Evolutionary conservation across 2,329 filamentous ascomycete genomes (phyloP).

Genomic region (Pestalotiopsis sp.): DNA sequence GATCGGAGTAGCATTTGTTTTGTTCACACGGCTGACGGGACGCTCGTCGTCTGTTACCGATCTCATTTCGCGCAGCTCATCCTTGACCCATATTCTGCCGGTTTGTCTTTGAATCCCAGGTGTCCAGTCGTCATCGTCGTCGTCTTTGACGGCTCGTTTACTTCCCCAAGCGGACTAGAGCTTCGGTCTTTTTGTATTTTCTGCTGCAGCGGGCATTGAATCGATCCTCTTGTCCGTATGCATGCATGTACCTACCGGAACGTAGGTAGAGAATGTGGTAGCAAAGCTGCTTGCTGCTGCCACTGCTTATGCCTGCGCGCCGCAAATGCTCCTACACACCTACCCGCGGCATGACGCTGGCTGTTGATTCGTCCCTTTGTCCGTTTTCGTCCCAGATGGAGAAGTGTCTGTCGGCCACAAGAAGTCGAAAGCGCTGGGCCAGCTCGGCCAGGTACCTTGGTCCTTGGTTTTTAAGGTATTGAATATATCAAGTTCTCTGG

Average conservation of each 20-base stretch:
- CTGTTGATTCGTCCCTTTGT: constrained; percentile 14
- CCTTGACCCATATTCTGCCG: neutral
- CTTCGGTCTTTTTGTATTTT: neutral
- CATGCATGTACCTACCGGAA: neutral
- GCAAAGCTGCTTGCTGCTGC: neutral
- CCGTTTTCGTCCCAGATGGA: constrained; percentile 11
- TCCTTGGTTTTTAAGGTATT: neutral
- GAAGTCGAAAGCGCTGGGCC: neutral
- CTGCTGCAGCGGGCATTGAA: neutral
- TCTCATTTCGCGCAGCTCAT: neutral
- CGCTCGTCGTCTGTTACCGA: neutral
- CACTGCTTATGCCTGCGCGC: neutral
- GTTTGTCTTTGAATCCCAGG: neutral
- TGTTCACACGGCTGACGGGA: neutral
- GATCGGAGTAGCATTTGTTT: neutral
- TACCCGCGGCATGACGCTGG: neutral
- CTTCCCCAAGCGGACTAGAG: neutral
- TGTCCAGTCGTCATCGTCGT: neutral
- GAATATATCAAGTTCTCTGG: neutral
- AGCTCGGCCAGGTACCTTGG: neutral
- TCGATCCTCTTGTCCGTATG: neutral
- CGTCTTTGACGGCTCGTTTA: neutral
- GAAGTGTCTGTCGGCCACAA: constrained; percentile 11
- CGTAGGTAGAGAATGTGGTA: neutral
- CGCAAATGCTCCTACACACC: neutral